A percentile compares a stretch with the other conserved stretches of the same genome.
Evolutionary conservation across 352 stramenopile species (phyloP).

Genomic region (Pythium chondricola): DNA sequence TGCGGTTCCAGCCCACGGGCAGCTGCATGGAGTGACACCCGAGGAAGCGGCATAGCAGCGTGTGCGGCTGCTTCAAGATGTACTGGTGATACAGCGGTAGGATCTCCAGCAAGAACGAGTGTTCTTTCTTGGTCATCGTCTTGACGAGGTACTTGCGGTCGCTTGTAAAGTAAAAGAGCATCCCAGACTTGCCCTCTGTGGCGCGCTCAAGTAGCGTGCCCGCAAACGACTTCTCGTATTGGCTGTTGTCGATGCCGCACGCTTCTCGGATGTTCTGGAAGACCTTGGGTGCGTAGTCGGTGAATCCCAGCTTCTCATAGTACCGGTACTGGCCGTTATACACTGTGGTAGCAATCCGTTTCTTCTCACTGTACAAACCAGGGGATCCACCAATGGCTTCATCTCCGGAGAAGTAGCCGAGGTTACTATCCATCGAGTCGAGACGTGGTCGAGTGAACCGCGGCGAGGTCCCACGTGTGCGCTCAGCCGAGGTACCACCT

Average conservation of each 20-base stretch:
- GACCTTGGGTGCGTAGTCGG: slow-evolving; percentile 78
- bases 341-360: slow-evolving; percentile 70
- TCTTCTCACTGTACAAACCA: slow-evolving; percentile 77
- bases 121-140: slow-evolving; percentile 86
- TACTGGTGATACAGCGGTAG: slow-evolving; percentile 84
- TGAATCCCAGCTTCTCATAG: slow-evolving; percentile 85
- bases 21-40: slow-evolving; percentile 86
- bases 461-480: slow-evolving; percentile 1
- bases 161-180: slow-evolving; percentile 87
- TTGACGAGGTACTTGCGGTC: slow-evolving; percentile 84
- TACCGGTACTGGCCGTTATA: slow-evolving; percentile 80
- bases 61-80: slow-evolving; percentile 74
- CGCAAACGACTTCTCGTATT: slow-evolving; percentile 81
- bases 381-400: slow-evolving; percentile 33
- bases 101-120: slow-evolving; percentile 77
- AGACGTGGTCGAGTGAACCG: slow-evolving; percentile 10
- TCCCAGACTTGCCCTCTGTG: slow-evolving; percentile 81
- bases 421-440: slow-evolving; percentile 20
- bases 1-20: slow-evolving; percentile 86
- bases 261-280: slow-evolving; percentile 81
- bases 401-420: slow-evolving; percentile 33
- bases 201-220: slow-evolving; percentile 77
- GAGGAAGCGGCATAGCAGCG: slow-evolving; percentile 73
- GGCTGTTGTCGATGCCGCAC: slow-evolving; percentile 65
- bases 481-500: neutral